These are phyloP conservation scores for Viola pubescens DNA, from an alignment of 441 rosid species.

Conservation along the genomic window DNA sequence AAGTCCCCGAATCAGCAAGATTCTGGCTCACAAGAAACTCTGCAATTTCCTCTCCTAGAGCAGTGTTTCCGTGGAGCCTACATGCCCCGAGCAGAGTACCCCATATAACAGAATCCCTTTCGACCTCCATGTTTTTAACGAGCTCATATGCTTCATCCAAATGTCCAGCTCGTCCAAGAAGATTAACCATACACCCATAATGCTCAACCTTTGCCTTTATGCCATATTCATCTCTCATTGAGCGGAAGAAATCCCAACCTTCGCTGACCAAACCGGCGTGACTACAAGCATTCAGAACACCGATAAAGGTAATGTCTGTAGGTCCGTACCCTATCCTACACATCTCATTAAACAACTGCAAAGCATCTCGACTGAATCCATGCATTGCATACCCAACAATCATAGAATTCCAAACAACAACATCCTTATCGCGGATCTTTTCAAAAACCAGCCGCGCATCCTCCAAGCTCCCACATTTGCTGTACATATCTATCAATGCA, in stretches of 20 bases:
- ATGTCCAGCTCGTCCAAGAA: conserved; percentile 49
- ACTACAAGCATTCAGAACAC: conserved; percentile 54
- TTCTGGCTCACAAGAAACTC: conserved; percentile 34
- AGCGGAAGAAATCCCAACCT: conserved; percentile 42
- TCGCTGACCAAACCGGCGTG: conserved; percentile 64
- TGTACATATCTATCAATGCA: conserved; percentile 56
- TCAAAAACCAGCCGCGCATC: conserved; percentile 50
- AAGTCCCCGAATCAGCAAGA: conserved; percentile 51
- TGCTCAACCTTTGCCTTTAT: conserved; percentile 58
- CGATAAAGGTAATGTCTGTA: conserved; percentile 59
- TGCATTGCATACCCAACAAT: conserved; percentile 48
- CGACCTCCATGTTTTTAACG: conserved; percentile 37
- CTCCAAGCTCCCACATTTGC: conserved; percentile 58
- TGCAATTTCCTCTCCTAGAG: conserved; percentile 44
- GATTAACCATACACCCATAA: conserved; percentile 62
- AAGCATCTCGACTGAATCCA: conserved; percentile 41
- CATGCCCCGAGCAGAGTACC: conserved; percentile 59
- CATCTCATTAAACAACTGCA: conserved; percentile 41
- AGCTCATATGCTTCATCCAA: conserved; percentile 50
- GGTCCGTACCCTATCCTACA: conserved; percentile 43
- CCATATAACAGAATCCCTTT: conserved; percentile 47
- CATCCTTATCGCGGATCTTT: conserved; percentile 36
- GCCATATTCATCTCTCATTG: conserved; percentile 37
- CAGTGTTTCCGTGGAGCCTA: conserved; percentile 35
- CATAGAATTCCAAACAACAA: conserved; percentile 64